phyloP scores from a whole-genome alignment of 73 alveolate genomes.

The Diophrys appendiculata region DNA sequence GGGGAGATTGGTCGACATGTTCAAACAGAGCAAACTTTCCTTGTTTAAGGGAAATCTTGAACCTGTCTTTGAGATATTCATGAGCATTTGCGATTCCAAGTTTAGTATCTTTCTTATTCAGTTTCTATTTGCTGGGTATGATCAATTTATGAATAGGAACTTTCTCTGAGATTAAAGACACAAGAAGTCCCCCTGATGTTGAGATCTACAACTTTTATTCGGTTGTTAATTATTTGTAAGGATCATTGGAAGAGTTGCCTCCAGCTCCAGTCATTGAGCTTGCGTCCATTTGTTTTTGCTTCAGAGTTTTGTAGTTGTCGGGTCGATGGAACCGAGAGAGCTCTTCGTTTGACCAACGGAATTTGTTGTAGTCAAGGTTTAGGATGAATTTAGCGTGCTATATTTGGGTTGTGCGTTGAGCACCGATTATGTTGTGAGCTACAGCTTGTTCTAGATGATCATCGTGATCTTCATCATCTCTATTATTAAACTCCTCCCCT shows the following conservation, averaged over 20 bases:
- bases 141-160: neutral
- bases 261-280: conserved; percentile 28
- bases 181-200: neutral
- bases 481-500: neutral
- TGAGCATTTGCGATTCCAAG: conserved; percentile 81
- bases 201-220: conserved; percentile 5
- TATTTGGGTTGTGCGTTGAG: conserved; percentile 23
- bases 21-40: conserved; percentile 89
- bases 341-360: conserved; percentile 45
- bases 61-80: conserved; percentile 82
- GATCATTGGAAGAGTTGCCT: conserved; percentile 68
- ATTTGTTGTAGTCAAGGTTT: conserved; percentile 43
- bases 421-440: conserved; percentile 29
- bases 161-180: neutral
- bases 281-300: neutral
- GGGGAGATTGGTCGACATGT: conserved; percentile 87
- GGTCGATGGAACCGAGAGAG: conserved; percentile 50
- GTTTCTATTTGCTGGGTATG: conserved; percentile 9
- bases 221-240: conserved; percentile 4
- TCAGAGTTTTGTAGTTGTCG: conserved; percentile 6
- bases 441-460: neutral
- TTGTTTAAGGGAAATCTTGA: conserved; percentile 75
- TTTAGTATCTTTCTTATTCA: conserved; percentile 34
- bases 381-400: conserved; percentile 49
- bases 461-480: conserved; percentile 6